Evolutionary conservation across 345 rosid species (phyloP).

Genomic region (Erodium maritimum): DNA sequence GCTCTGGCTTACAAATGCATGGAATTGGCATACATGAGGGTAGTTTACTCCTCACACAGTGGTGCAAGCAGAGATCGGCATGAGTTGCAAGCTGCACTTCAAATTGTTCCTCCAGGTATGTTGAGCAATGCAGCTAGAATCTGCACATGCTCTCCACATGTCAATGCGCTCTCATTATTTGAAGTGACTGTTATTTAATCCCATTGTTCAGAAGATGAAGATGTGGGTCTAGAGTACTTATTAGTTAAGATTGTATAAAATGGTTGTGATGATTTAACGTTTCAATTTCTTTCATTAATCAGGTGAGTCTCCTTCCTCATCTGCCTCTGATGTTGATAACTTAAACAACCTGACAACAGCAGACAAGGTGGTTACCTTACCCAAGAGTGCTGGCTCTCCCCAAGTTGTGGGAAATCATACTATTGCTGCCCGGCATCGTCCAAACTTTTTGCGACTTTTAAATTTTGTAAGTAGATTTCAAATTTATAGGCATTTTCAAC

Average conservation of each 20-base stretch:
- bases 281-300: constrained; percentile 14
- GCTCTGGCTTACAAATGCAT: constrained; percentile 79
- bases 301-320: constrained; percentile 93
- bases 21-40: constrained; percentile 68
- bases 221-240: too few relatives aligned
- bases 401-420: constrained; percentile 37
- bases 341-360: constrained; percentile 38
- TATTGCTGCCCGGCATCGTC: constrained; percentile 30
- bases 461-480: constrained; percentile 51
- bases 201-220: too few relatives aligned
- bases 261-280: too few relatives aligned
- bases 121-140: not conserved
- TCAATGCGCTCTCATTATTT: not conserved
- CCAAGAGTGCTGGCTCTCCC: constrained; percentile 29
- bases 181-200: not conserved
- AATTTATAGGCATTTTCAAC: not conserved
- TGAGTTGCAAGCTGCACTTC: constrained; percentile 42
- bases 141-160: not conserved
- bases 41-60: constrained; percentile 37
- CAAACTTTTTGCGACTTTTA: constrained; percentile 36
- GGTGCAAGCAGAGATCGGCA: constrained; percentile 32
- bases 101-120: constrained; percentile 47
- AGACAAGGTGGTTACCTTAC: constrained; percentile 39
- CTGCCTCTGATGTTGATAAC: constrained; percentile 76
- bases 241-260: too few relatives aligned